phyloP scores from a whole-genome alignment of 768 basidiomycete species.

The Cystobasidium tubakii region DNA sequence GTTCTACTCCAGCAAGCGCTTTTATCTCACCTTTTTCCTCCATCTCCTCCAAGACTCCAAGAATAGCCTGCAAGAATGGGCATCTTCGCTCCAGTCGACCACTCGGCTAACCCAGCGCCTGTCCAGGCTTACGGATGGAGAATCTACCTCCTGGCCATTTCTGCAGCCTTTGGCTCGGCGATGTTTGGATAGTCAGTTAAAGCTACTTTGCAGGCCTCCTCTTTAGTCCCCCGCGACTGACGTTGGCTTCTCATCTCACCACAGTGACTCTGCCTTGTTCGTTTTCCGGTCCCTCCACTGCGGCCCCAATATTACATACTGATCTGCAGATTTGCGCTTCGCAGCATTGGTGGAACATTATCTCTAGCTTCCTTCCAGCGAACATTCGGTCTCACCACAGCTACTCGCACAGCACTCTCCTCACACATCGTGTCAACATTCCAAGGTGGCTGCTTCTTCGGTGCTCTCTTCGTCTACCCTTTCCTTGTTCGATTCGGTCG shows the following conservation, averaged over 20 bases:
- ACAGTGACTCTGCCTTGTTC: conserved; percentile 4
- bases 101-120: conserved; percentile 24
- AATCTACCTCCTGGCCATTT: conserved; percentile 18
- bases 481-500: conserved; percentile 49
- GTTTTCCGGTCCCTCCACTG: not conserved
- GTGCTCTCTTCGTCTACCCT: conserved; percentile 36
- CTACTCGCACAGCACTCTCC: not conserved
- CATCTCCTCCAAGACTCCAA: not conserved
- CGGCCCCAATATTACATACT: not conserved
- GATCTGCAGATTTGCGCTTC: conserved; percentile 47
- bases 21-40: not conserved
- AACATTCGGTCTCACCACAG: conserved; percentile 16
- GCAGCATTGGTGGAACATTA: conserved; percentile 50
- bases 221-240: not conserved
- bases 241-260: not conserved
- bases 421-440: conserved; percentile 35
- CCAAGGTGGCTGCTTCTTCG: conserved; percentile 37
- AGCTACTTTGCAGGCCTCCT: not conserved
- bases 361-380: conserved; percentile 29
- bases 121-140: conserved; percentile 34
- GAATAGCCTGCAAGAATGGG: conserved; percentile 18
- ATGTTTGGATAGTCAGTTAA: conserved; percentile 20
- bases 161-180: conserved; percentile 25
- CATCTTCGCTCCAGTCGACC: conserved; percentile 28
- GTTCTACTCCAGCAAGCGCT: not conserved